phyloP scores from a whole-genome alignment of 306 rosid genomes.

The Boehmeria nivea region DNA sequence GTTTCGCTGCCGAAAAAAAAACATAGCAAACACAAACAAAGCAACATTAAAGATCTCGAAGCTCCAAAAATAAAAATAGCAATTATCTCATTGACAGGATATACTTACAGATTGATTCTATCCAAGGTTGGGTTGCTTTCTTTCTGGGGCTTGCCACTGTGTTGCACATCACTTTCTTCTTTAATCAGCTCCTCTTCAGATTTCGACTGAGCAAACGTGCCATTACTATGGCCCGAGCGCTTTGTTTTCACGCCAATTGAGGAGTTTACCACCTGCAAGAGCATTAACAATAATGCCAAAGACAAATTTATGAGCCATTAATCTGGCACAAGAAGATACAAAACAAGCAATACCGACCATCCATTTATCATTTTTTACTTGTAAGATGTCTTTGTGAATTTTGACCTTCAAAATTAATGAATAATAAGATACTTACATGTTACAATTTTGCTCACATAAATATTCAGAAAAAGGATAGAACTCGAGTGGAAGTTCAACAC shows the following conservation, averaged over 20 bases:
- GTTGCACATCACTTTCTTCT: slow-evolving; percentile 31
- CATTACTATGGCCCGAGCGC: slow-evolving; percentile 22
- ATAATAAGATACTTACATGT: too few relatives aligned
- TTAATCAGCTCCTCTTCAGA: slow-evolving; percentile 32
- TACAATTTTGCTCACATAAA: too few relatives aligned
- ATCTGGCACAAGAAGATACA: neutral
- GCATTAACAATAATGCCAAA: slow-evolving; percentile 15
- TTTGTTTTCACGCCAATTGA: slow-evolving; percentile 25
- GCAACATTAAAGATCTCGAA: neutral
- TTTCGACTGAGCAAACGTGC: slow-evolving; percentile 17
- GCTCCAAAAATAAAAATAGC: neutral
- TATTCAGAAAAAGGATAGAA: too few relatives aligned
- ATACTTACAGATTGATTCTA: slow-evolving; percentile 83
- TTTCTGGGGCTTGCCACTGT: slow-evolving; percentile 33
- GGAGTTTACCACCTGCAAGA: slow-evolving; percentile 42
- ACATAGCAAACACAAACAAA: slow-evolving; percentile 1
- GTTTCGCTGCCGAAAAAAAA: slow-evolving; percentile 67
- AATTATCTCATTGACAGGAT: slow-evolving; percentile 10
- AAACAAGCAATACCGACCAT: too few relatives aligned
- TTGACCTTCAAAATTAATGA: too few relatives aligned
- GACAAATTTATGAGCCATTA: neutral
- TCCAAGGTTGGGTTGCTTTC: slow-evolving; percentile 63
- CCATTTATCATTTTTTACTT: too few relatives aligned
- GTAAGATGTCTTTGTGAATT: too few relatives aligned
- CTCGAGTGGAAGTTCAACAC: too few relatives aligned